Base-by-base conservation (phyloP, 495 filamentous ascomycete genomes). In the Extremus antarcticus region DNA sequence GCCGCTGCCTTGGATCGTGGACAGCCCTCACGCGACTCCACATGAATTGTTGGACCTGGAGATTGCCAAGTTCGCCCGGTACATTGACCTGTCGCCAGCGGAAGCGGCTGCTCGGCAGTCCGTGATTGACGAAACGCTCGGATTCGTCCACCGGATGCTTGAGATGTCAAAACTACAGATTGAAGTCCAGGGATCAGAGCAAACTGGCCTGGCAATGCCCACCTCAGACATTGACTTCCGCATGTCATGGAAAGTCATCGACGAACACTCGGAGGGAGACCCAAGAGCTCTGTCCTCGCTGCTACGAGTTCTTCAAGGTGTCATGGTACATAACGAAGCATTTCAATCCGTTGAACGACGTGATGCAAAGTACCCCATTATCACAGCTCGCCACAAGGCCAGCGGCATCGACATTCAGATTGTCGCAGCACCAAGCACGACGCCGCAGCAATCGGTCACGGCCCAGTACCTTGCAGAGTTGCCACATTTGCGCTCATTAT, bases 191-290 rank as follows among this genome's bases (percentile, higher is more conserved):
- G 81, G 81, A 19, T 81, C 78, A 4, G 67, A 73, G 35, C 50
- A 61, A 3, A 81, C 74, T n/a, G 77, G 77, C n/a, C 63, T 84
- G 29, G 73, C 72, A 0, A 48, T 70, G 41, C 65, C 71, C 19
- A 68, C 70, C 32, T 84, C 82, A 13, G 74, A 75, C 60, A 63
- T 84, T 3, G 71, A 82, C 60, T 66, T 70, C 74, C 55, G 61
- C 64, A 24, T 61, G 74, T 74, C 43, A 25, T 21, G 39, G 41
- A 17, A 19, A 13, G 29, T 35, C n/a, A n/a, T n/a, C n/a, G n/a
- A n/a, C n/a, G n/a, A n/a, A n/a, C n/a, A n/a, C n/a, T n/a, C n/a
- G n/a, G n/a, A n/a, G n/a, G n/a, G n/a, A n/a, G n/a, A n/a, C n/a
- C n/a, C n/a, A n/a, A n/a, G n/a, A n/a, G n/a, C n/a, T n/a, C n/a